Evolutionary conservation across 2,329 filamentous ascomycete species (phyloP), one percentile per base, ranked within the genome.

Genomic region (Pseudogymnoascus sp.): DNA sequence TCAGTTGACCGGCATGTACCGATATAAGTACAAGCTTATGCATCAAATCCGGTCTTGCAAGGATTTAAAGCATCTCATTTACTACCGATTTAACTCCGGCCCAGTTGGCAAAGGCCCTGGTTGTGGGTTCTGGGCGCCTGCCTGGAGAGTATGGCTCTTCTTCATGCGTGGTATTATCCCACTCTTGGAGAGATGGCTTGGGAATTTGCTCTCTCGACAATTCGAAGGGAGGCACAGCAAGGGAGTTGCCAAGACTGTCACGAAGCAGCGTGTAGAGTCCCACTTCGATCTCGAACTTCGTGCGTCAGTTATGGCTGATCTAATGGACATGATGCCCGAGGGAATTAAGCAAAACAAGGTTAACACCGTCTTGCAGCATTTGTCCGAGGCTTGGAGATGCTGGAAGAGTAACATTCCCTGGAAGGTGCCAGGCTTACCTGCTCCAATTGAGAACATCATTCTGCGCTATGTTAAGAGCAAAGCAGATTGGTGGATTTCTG

Each of bases 281-380:
- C 95, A 99, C 73, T 99, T 97, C 71, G 94, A 99, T 76, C 81
- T 99, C 61, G 94, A 99, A 76, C 86, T 99, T 58, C 90, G 94
- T 70, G 95, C 95, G 14, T 97, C 94, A 0, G 94, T 99, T 66
- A 99, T 99, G 93, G 92, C 93, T 47, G 94, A 99, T 76, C 80
- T 99, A 58, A 97, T 97, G 89, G 94, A 99, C 71, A 99, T 99
- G 95, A 99, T 99, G 94, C 94, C 94, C 0, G 95, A 99, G 73
- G 94, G 94, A 67, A 97, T 99, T 78, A 97, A 97, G 75, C 94
- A 99, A 74, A 99, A 94, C 79, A 99, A 99, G 78, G 92, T 99
- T 74, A 96, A 99, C 75, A 96, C 92, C 1, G 93, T 99, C 47
- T 79, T 99, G 60, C 94, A 97, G 71, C 95, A 99, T 81, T 78